phyloP scores from a whole-genome alignment of 805 yeast genomes.

The Metschnikowia shivogae region DNA sequence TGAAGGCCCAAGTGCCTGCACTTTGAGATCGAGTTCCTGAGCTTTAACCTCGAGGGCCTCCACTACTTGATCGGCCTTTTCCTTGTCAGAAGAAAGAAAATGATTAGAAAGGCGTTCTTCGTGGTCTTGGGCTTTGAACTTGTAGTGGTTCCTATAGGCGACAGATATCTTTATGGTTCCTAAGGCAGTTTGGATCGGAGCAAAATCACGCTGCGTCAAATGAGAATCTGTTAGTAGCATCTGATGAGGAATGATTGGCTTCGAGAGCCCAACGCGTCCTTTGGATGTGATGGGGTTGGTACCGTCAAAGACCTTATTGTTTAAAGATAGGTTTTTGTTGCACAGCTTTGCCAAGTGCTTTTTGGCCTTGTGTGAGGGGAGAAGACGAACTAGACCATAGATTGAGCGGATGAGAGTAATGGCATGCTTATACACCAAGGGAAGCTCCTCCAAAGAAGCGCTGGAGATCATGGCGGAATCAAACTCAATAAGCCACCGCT shows the following conservation, averaged over 20 bases:
- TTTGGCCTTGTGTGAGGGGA: slow-evolving; percentile 67
- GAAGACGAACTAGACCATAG: slow-evolving; percentile 57
- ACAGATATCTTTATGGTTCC: slow-evolving; percentile 76
- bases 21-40: neutral
- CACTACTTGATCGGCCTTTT: slow-evolving; percentile 5
- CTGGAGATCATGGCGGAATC: slow-evolving; percentile 43
- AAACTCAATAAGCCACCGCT: slow-evolving; percentile 88
- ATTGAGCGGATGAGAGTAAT: slow-evolving; percentile 70
- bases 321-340: slow-evolving; percentile 38
- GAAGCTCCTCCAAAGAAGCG: slow-evolving; percentile 49
- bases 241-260: slow-evolving; percentile 49
- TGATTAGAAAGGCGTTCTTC: slow-evolving; percentile 61
- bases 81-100: slow-evolving; percentile 45
- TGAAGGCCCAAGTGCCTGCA: neutral
- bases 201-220: slow-evolving; percentile 57
- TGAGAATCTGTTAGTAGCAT: slow-evolving; percentile 41
- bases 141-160: slow-evolving; percentile 69
- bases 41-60: neutral
- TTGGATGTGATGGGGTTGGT: slow-evolving; percentile 71
- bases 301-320: slow-evolving; percentile 69
- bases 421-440: slow-evolving; percentile 68
- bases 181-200: slow-evolving; percentile 67
- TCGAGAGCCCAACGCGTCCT: slow-evolving; percentile 82
- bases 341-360: slow-evolving; percentile 24
- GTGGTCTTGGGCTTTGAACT: slow-evolving; percentile 62